phyloP scores from a whole-genome alignment of 208 protist species.

The Crithidia fasciculata region DNA sequence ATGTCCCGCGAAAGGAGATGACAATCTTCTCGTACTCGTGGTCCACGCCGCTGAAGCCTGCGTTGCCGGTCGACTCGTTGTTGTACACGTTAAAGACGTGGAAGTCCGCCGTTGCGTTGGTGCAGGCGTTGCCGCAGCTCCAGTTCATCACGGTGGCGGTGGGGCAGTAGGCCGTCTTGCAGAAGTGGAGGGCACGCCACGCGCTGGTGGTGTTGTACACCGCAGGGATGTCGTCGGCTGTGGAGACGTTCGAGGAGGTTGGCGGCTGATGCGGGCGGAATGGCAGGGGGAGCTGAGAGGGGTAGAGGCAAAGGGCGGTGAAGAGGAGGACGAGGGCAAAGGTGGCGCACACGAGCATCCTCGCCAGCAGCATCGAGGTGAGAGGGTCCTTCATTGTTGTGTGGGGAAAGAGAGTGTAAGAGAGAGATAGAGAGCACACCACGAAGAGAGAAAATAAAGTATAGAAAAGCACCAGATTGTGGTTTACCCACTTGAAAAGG shows the following conservation, averaged over 20 bases:
- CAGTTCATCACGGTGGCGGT: conserved; percentile 27
- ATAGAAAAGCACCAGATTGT: not conserved
- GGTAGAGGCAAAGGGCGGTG: conserved; percentile 28
- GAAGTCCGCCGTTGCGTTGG: conserved; percentile 29
- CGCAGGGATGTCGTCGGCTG: not conserved
- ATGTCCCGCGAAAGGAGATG: conserved; percentile 63
- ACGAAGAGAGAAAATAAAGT: not conserved
- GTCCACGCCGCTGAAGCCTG: conserved; percentile 44
- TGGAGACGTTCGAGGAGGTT: not conserved
- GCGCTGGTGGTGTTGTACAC: conserved; percentile 21
- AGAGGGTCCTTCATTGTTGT: not conserved
- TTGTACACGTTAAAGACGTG: conserved; percentile 32
- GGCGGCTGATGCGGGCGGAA: not conserved
- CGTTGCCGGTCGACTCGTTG: conserved; percentile 43
- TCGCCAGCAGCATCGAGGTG: not conserved
- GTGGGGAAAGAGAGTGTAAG: too few species aligned
- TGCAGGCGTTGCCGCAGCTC: conserved; percentile 42
- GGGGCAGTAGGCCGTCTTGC: conserved; percentile 61
- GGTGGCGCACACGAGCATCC: conserved; percentile 80
- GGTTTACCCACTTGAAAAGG: too few species aligned
- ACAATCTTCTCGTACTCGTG: conserved; percentile 39
- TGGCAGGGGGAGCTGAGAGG: not conserved
- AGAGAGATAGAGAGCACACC: too few species aligned
- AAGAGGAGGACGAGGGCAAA: conserved; percentile 91
- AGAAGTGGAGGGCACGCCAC: conserved; percentile 45